phyloP scores from a whole-genome alignment of 2,329 filamentous ascomycete species.

The Colletotrichum tropicicola region DNA sequence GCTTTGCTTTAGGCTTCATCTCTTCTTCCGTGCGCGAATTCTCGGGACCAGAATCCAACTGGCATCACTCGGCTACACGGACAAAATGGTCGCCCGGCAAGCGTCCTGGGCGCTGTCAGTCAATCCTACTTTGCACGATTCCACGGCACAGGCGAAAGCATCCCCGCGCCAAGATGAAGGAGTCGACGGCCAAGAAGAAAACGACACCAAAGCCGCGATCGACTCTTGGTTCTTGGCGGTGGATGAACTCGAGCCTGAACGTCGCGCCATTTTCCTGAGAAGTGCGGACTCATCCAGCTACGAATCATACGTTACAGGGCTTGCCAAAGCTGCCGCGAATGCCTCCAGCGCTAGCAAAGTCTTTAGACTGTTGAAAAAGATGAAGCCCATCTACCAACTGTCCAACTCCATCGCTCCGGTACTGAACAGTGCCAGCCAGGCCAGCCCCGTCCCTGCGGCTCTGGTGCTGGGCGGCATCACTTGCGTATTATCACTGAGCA shows the following conservation, averaged over 20 bases:
- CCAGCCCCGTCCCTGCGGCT: not conserved
- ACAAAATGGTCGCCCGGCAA: not conserved
- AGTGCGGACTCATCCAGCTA: not conserved
- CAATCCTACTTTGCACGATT: not conserved
- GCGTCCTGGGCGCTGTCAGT: not conserved
- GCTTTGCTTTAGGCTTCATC: too few species aligned
- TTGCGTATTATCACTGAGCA: not conserved
- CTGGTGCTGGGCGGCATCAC: constrained; percentile 3
- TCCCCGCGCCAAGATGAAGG: not conserved
- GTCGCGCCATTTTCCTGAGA: not conserved
- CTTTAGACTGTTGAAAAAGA: not conserved
- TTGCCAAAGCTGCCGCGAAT: not conserved
- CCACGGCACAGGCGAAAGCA: not conserved
- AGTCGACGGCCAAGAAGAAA: not conserved
- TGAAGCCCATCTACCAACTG: not conserved
- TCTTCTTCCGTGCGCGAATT: too few species aligned
- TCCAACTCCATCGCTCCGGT: not conserved
- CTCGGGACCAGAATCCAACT: not conserved
- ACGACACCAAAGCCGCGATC: not conserved
- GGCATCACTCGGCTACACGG: not conserved
- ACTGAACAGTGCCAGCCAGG: not conserved
- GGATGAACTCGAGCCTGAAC: not conserved
- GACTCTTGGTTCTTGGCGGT: not conserved
- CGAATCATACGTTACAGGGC: not conserved
- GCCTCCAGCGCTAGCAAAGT: not conserved